Base-by-base conservation (phyloP, 257 asterid species). In the Nicotiana paniculata region DNA sequence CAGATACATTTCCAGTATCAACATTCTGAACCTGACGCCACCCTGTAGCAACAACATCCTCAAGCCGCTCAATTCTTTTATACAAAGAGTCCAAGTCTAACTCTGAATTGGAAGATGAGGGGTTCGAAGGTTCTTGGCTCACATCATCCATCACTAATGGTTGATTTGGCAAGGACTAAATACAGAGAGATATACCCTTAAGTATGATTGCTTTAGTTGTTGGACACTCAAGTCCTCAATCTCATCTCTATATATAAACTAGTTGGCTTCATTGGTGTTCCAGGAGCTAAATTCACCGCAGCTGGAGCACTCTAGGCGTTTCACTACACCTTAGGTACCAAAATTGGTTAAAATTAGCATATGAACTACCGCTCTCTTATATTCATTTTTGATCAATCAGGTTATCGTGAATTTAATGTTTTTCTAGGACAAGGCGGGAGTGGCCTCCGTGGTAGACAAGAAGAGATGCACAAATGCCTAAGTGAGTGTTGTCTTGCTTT, bases 221-320 rank as follows among this genome's bases (percentile, higher is more conserved):
- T 39, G 48, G 48, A 39, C 48, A 39, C 48, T 39, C 48, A 39
- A 39, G 48, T 39, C 48, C 48, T 39, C 48, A 39, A 39, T 39
- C 48, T 4, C 6, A 39, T 39, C 48, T 39, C 48, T 39, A 1
- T 39, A 3, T 39, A 39, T 39, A 39, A 28, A 81, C 97, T 96
- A 48, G 99, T 96, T 5, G 95, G 92, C 84, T 97, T 84, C 28
- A 94, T 92, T 9, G 99, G 98, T 9, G 99, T 94, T 6, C 97
- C 99, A 1, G 99, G 99, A 16, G 93, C 95, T 87, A 93, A 86
- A 88, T 94, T 93, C 58, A 89, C 84, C 0, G 80, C 93, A 33
- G 92, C 93, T 6, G 91, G 89, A 6, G 93, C 90, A 51, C 86
- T 88, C 85, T 91, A 26, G 88, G 62, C 74, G 68, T 76, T 39